A percentile compares a stretch with the other conserved stretches of the same genome.
Evolutionary conservation across 129 eudicot species (phyloP).

Genomic region (Chrysanthemum lavandulifolium): DNA sequence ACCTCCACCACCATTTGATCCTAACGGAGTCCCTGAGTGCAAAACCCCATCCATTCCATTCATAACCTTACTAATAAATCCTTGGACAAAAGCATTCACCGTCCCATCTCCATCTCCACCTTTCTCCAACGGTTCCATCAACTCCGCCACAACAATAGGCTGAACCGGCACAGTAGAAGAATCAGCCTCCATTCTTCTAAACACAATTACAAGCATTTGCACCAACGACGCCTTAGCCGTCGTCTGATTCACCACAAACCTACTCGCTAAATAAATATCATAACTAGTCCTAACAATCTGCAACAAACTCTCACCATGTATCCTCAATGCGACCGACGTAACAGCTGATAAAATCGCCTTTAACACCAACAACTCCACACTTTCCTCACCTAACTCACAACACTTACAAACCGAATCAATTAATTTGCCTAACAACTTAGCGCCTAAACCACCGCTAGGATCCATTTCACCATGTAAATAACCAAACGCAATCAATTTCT

Average conservation of each 20-base stretch:
- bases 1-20: constrained; percentile 27
- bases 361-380: constrained; percentile 67
- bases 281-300: constrained; percentile 77
- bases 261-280: constrained; percentile 78
- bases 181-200: constrained; percentile 98
- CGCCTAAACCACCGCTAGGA: constrained; percentile 48
- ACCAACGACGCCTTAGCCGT: constrained; percentile 90
- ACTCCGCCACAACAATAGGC: constrained; percentile 95
- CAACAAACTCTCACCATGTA: constrained; percentile 88
- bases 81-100: constrained; percentile 78
- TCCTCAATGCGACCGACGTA: constrained; percentile 65
- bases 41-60: constrained; percentile 95
- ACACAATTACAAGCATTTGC: constrained; percentile 97
- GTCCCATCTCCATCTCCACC: constrained; percentile 60
- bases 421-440: constrained; percentile 50
- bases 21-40: constrained; percentile 48
- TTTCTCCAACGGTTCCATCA: constrained; percentile 82
- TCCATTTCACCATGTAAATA: constrained; percentile 82
- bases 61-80: constrained; percentile 87
- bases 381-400: constrained; percentile 64
- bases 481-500: constrained; percentile 76
- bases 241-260: constrained; percentile 85
- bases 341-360: constrained; percentile 80
- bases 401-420: constrained; percentile 79
- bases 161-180: constrained; percentile 79